phyloP scores from a whole-genome alignment of 2,329 filamentous ascomycete species.

The Trichoderma afroharzianum region DNA sequence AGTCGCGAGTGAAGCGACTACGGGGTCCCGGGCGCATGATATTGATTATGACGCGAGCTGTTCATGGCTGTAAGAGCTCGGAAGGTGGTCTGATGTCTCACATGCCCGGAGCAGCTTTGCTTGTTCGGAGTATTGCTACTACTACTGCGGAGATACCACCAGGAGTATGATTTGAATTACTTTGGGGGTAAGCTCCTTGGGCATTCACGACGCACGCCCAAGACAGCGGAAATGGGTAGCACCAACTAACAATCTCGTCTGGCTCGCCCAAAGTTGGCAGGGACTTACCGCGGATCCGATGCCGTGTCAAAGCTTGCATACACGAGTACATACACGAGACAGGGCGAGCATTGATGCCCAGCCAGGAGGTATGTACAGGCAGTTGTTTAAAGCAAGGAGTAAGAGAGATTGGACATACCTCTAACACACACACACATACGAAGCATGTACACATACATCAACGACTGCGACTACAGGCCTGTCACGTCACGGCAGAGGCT shows the following conservation, averaged over 20 bases:
- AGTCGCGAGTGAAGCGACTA: background rate
- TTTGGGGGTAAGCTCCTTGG: background rate
- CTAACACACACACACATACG: background rate
- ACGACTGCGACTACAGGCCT: background rate
- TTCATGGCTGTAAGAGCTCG: background rate
- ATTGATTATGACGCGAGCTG: background rate
- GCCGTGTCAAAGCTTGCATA: background rate
- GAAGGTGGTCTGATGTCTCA: conserved; percentile 11
- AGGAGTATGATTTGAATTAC: background rate
- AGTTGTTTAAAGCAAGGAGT: background rate
- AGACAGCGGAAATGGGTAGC: background rate
- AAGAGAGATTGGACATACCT: background rate
- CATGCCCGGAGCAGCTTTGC: background rate
- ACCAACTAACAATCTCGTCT: background rate
- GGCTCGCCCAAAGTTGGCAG: background rate
- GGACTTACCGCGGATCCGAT: background rate
- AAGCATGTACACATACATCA: background rate
- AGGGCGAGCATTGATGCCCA: background rate
- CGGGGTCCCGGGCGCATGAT: background rate
- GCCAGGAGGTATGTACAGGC: background rate
- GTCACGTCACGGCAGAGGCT: background rate
- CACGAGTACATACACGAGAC: background rate
- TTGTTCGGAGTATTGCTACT: background rate
- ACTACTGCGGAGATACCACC: background rate
- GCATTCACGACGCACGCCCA: background rate